Conservation (phyloP, 2,329 filamentous ascomycete species). For the Fusarium ramigenum region DNA sequence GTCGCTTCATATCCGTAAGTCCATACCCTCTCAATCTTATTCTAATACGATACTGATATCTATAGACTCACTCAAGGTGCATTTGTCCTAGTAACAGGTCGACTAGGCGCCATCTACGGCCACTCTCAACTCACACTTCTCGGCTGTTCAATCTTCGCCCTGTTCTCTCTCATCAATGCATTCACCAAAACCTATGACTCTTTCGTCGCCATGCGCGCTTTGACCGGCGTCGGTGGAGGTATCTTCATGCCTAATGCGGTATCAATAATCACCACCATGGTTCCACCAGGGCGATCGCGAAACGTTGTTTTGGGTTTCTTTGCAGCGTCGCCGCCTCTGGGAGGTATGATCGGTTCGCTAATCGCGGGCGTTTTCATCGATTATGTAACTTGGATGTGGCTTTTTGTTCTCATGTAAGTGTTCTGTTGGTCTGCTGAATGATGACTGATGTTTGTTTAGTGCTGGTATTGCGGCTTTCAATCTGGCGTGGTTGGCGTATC, state of each 20-base stretch:
- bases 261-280: constrained; percentile 58
- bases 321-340: constrained; percentile 49
- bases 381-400: neutral
- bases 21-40: too few species aligned
- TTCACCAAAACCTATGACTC: constrained; percentile 54
- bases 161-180: constrained; percentile 56
- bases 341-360: constrained; percentile 38
- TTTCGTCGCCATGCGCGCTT: constrained; percentile 55
- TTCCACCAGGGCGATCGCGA: constrained; percentile 54
- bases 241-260: constrained; percentile 63
- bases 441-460: neutral
- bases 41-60: accelerated
- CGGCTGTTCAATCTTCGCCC: constrained; percentile 53
- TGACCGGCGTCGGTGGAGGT: constrained; percentile 59
- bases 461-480: constrained; percentile 8
- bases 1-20: constrained; percentile 17
- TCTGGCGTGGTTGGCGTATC: neutral
- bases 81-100: constrained; percentile 62
- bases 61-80: constrained; percentile 58
- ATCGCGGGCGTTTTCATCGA: neutral
- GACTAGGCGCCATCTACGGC: constrained; percentile 62
- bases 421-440: accelerated
- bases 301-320: constrained; percentile 32
- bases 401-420: constrained; percentile 12
- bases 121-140: constrained; percentile 56